Conservation (phyloP, 1,139 yeast genomes). For the Lipomyces yarrowii region DNA sequence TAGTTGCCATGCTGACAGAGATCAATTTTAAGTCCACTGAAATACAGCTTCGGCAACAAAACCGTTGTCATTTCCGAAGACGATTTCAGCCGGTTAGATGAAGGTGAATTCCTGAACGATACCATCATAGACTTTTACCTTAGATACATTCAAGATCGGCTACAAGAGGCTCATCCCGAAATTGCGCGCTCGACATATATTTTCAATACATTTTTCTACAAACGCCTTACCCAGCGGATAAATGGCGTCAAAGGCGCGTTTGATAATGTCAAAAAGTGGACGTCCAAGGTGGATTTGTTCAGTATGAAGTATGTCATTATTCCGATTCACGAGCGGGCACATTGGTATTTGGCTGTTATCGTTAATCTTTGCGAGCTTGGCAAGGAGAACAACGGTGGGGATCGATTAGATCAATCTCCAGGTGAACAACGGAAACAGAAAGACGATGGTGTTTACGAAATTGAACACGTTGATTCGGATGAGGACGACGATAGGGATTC, state of each 20-base stretch:
- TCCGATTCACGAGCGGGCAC: slow-evolving; percentile 76
- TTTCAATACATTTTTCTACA: slow-evolving; percentile 83
- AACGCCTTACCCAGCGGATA: slow-evolving; percentile 52
- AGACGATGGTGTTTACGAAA: background rate
- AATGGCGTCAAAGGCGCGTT: slow-evolving; percentile 46
- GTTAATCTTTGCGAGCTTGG: slow-evolving; percentile 46
- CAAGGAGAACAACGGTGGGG: background rate
- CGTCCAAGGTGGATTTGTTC: slow-evolving; percentile 67
- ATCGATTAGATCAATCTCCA: background rate
- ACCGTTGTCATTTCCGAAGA: slow-evolving; percentile 38
- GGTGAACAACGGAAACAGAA: background rate
- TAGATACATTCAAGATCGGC: slow-evolving; percentile 34
- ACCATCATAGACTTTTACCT: slow-evolving; percentile 47
- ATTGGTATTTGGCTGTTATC: slow-evolving; percentile 87
- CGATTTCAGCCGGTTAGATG: slow-evolving; percentile 43
- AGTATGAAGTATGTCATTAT: slow-evolving; percentile 64
- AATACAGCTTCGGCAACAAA: slow-evolving; percentile 39
- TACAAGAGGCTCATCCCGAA: slow-evolving; percentile 18
- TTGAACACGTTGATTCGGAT: background rate
- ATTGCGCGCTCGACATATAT: slow-evolving; percentile 53
- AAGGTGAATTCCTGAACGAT: slow-evolving; percentile 48
- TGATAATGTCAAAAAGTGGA: slow-evolving; percentile 76
- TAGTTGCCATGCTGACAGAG: background rate
- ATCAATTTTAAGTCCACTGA: slow-evolving; percentile 25
- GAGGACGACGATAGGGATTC: slow-evolving; percentile 21